Conservation (phyloP, 2,329 filamentous ascomycete genomes). For the Mariannaea sp. region DNA sequence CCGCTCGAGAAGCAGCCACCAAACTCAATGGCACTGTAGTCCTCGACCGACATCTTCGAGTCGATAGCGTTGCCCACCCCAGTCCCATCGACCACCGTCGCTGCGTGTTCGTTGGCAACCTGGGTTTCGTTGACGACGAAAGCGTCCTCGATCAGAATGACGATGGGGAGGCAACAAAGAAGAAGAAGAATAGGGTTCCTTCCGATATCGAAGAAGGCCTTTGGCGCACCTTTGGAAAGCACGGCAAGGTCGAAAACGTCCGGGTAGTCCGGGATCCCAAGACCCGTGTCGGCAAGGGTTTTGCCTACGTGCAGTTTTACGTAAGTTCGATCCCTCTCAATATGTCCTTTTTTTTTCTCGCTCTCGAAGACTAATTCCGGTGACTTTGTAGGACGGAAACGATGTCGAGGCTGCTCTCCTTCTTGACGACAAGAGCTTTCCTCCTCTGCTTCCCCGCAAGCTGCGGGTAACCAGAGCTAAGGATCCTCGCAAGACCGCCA, state of each 20-base stretch:
- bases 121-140: conserved; percentile 95
- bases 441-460: conserved; percentile 87
- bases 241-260: conserved; percentile 87
- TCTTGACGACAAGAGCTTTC: conserved; percentile 88
- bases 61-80: conserved; percentile 90
- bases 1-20: conserved; percentile 75
- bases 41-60: conserved; percentile 85
- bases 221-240: conserved; percentile 77
- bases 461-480: conserved; percentile 88
- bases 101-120: conserved; percentile 95
- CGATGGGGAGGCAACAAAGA: conserved; percentile 69
- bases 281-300: conserved; percentile 93
- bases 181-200: conserved; percentile 75
- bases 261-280: conserved; percentile 87
- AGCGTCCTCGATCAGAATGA: conserved; percentile 68
- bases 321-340: conserved; percentile 47
- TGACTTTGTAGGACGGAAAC: conserved; percentile 69
- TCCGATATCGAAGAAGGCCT: conserved; percentile 92
- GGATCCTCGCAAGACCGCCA: conserved; percentile 65
- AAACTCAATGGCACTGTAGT: conserved; percentile 83
- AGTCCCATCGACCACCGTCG: conserved; percentile 80
- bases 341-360: not conserved
- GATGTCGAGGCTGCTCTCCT: conserved; percentile 89
- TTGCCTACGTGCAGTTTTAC: conserved; percentile 96
- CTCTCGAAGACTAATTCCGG: conserved; percentile 14